Evolutionary conservation across 805 yeast species (phyloP).

Genomic region (Wickerhamomyces subpelliculosus): DNA sequence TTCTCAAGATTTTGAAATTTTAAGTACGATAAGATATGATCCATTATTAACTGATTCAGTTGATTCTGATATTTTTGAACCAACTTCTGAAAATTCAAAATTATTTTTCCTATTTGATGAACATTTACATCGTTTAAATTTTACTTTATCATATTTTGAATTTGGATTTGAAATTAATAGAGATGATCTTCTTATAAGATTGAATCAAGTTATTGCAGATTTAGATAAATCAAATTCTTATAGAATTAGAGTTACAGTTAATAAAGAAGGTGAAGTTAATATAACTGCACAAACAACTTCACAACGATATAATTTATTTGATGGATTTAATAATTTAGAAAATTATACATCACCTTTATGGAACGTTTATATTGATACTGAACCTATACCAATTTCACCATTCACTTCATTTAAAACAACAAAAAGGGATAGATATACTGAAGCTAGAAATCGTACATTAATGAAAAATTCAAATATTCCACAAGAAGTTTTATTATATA

Average conservation of each 20-base stretch:
- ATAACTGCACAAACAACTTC: conserved; percentile 29
- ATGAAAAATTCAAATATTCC: conserved; percentile 26
- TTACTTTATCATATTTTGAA: conserved; percentile 47
- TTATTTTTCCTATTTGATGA: conserved; percentile 55
- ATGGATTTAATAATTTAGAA: conserved; percentile 21
- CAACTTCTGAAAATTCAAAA: conserved; percentile 8
- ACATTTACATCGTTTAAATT: conserved; percentile 55
- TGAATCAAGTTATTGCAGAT: conserved; percentile 30
- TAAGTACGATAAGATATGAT: conserved; percentile 73
- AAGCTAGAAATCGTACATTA: conserved; percentile 48
- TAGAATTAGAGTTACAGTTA: conserved; percentile 41
- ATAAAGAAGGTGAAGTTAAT: conserved; percentile 28
- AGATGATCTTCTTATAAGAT: conserved; percentile 32
- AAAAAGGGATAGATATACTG: conserved; percentile 51
- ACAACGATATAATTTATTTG: conserved; percentile 23
- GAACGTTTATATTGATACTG: conserved; percentile 56
- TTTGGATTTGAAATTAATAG: conserved; percentile 38
- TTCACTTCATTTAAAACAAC: conserved; percentile 90
- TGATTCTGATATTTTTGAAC: conserved; percentile 10
- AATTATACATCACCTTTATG: conserved; percentile 31
- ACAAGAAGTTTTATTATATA: conserved; percentile 67
- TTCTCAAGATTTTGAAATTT: conserved; percentile 40
- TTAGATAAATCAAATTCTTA: conserved; percentile 29
- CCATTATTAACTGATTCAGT: conserved; percentile 35
- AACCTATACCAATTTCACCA: conserved; percentile 50